Base-by-base conservation (phyloP, 306 rosid genomes). In the Spatholobus suberectus region DNA sequence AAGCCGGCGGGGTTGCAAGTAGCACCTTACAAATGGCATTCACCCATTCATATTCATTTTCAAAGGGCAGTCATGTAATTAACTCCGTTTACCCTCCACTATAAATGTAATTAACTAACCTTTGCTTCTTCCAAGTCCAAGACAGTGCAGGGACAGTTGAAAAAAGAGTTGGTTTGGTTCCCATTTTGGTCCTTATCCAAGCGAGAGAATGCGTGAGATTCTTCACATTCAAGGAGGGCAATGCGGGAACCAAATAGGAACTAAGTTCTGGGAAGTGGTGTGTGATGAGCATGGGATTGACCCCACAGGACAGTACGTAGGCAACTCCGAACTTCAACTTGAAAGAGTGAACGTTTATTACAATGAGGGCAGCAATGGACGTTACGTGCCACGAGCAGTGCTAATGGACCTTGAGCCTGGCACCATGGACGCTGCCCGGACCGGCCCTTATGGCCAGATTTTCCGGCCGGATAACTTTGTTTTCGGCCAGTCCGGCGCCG, bases 331-430 rank as follows among this genome's bases (percentile, higher is more conserved):
- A 5, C 85, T 83, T 17, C 95, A 91, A 82, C 77, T 91, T 29
- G 93, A 89, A 46, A 85, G 96, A 61, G 89, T 83, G 38, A 87
- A 82, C 23, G 90, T 89, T 9, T 91, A 91, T 79, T 89, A 82
- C 87, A 91, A 86, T 15, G 95, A 91, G 52, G 93, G 86, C 5
- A 88, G 83, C 23, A 87, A 86, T 3, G 88, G 93, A 2, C 86
- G 97, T 8, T 92, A 88, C 12, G 97, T 92, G 81, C 97, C 97
- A 1, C 69, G 97, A 8, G 97, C 93, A 15, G 97, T 92, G 86
- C 84, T 90, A 4, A 90, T 92, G 94, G 97, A 92, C 82, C 93
- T 92, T 13, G 97, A 92, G 38, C 97, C 97, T 0, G 97, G 97
- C 17, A 92, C 97, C 77, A 92, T 92, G 93, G 97, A 90, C 2